Conservation (phyloP, 805 yeast genomes). For the Candida golubevii region DNA sequence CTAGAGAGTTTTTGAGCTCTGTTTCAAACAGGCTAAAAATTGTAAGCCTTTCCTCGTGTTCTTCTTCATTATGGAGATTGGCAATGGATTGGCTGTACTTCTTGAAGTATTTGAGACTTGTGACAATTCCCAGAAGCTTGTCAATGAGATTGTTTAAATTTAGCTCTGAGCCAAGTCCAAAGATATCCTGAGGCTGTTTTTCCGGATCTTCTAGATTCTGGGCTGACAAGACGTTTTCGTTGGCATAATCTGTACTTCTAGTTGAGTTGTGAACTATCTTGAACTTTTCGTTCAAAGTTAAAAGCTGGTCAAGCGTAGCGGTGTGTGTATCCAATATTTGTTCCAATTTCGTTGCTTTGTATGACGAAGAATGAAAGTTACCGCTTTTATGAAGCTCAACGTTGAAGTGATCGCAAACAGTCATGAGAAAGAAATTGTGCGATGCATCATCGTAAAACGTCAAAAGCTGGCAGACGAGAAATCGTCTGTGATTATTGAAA, state of each 20-base stretch:
- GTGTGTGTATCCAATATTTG: constrained; percentile 23
- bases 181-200: constrained; percentile 1
- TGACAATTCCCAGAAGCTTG: constrained; percentile 29
- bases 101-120: constrained; percentile 34
- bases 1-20: constrained; percentile 27
- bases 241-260: constrained; percentile 13
- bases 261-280: constrained; percentile 11
- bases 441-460: constrained; percentile 29
- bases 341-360: constrained; percentile 19
- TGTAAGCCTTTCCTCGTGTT: constrained; percentile 32
- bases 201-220: not conserved
- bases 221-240: constrained; percentile 12
- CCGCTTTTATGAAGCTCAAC: constrained; percentile 2
- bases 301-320: constrained; percentile 20
- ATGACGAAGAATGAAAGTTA: constrained; percentile 7
- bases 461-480: constrained; percentile 36
- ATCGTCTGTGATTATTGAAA: constrained; percentile 35
- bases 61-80: constrained; percentile 24
- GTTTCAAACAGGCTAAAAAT: constrained; percentile 34
- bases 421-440: constrained; percentile 30
- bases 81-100: constrained; percentile 34
- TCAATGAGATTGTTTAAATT: constrained; percentile 25
- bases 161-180: constrained; percentile 9
- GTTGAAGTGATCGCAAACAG: constrained; percentile 22
- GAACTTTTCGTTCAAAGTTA: constrained; percentile 26